Conservation (phyloP, 805 yeast genomes). For the Aciculoconidium aculeatum region DNA sequence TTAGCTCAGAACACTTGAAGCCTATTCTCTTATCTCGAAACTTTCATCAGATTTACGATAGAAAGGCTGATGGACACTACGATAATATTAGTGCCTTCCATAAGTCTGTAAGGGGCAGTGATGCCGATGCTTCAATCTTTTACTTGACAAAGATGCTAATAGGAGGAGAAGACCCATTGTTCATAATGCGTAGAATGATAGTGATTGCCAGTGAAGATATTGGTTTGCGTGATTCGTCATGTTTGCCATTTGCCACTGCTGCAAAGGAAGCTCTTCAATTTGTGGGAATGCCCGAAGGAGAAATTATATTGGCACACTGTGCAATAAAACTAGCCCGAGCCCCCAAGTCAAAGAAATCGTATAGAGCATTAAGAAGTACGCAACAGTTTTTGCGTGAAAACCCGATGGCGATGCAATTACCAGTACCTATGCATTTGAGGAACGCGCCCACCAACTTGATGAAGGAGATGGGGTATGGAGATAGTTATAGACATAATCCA, state of each 20-base stretch:
- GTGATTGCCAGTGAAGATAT: constrained; percentile 94
- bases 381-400: constrained; percentile 50
- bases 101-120: constrained; percentile 83
- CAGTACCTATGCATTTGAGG: constrained; percentile 76
- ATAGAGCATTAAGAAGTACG: constrained; percentile 71
- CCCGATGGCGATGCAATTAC: constrained; percentile 56
- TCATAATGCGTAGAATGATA: constrained; percentile 85
- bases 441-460: constrained; percentile 93
- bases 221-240: constrained; percentile 77
- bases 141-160: constrained; percentile 83
- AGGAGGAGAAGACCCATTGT: constrained; percentile 93
- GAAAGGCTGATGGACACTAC: constrained; percentile 87
- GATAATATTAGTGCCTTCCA: constrained; percentile 96
- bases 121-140: constrained; percentile 84
- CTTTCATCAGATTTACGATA: constrained; percentile 61
- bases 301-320: constrained; percentile 83
- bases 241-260: constrained; percentile 82
- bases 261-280: constrained; percentile 83
- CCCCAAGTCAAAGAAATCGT: constrained; percentile 79
- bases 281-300: constrained; percentile 94
- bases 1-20: constrained; percentile 34
- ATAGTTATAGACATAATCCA: constrained; percentile 87
- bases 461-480: constrained; percentile 82
- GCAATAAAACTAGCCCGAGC: constrained; percentile 87
- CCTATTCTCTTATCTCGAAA: constrained; percentile 39